Evolutionary conservation across 345 rosid genomes (phyloP).

Genomic region (Laguncularia racemosa): DNA sequence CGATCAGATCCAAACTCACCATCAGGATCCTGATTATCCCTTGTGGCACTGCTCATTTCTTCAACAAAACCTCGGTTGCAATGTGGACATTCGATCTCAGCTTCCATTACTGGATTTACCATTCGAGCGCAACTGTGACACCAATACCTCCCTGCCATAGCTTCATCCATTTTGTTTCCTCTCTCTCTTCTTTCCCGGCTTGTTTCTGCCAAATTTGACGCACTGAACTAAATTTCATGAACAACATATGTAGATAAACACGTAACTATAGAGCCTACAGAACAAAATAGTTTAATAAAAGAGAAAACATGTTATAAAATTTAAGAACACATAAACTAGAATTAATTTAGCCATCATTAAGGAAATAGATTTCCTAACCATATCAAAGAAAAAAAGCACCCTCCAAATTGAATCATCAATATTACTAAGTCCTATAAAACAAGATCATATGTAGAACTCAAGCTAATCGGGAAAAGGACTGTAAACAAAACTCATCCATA

Average conservation of each 20-base stretch:
- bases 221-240: not conserved
- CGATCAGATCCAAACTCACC: constrained; percentile 65
- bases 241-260: not conserved
- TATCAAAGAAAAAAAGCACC: too few species aligned
- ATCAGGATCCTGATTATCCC: constrained; percentile 31
- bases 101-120: constrained; percentile 58
- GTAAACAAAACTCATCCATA: too few species aligned
- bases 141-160: constrained; percentile 39
- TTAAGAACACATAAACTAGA: too few species aligned
- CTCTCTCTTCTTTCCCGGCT: not conserved
- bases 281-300: too few species aligned
- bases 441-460: too few species aligned
- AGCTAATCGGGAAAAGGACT: too few species aligned
- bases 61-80: constrained; percentile 58
- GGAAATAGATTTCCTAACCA: not conserved
- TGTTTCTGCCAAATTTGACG: constrained; percentile 2
- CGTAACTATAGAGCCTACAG: not conserved
- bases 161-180: constrained; percentile 28
- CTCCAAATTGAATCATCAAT: too few species aligned
- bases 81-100: constrained; percentile 73
- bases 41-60: constrained; percentile 26
- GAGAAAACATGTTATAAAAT: too few species aligned
- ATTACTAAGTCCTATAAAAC: too few species aligned
- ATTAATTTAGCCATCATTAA: not conserved
- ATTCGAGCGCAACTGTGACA: constrained; percentile 63